A percentile compares a stretch with the other conserved stretches of the same genome.
Conservation (phyloP, 2,329 filamentous ascomycete species). For the Ramularia collo-cygni region DNA sequence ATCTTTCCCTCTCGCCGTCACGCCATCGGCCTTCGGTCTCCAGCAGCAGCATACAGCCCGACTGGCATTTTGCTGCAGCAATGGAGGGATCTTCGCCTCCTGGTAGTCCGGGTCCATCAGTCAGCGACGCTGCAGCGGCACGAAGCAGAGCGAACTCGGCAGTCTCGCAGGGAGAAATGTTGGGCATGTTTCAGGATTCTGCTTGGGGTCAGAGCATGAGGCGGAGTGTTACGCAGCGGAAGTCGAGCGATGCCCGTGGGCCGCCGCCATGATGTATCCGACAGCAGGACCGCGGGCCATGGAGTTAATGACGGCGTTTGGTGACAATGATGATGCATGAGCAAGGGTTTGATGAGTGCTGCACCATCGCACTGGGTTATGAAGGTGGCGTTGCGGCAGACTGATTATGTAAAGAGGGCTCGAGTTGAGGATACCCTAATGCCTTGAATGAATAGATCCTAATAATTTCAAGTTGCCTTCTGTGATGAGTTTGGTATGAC, state of each 20-base stretch:
- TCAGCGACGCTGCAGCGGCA: slow-evolving; percentile 20
- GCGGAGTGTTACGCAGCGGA: slow-evolving; percentile 68
- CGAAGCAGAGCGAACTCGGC: slow-evolving; percentile 59
- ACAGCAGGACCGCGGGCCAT: not conserved
- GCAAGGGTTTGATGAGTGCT: not conserved
- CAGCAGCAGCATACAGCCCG: slow-evolving; percentile 27
- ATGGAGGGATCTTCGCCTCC: slow-evolving; percentile 31
- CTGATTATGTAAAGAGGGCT: no score
- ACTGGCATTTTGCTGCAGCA: slow-evolving; percentile 44
- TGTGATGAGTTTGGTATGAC: no score
- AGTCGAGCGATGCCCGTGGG: slow-evolving; percentile 29
- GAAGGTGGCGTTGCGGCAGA: not conserved
- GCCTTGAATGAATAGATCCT: no score
- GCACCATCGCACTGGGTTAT: not conserved
- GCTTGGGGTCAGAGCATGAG: slow-evolving; percentile 91
- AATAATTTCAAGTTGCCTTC: no score
- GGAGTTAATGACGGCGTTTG: not conserved
- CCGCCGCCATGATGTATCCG: slow-evolving; percentile 19
- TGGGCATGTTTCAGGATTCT: slow-evolving; percentile 80
- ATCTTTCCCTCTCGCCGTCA: slow-evolving; percentile 13
- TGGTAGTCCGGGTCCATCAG: slow-evolving; percentile 17
- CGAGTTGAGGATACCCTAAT: no score
- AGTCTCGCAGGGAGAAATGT: slow-evolving; percentile 68
- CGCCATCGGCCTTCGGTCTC: slow-evolving; percentile 22
- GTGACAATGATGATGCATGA: slow-evolving; percentile 1